phyloP scores from a whole-genome alignment of 805 yeast genomes.

The Maudiozyma serrabonitensis region DNA sequence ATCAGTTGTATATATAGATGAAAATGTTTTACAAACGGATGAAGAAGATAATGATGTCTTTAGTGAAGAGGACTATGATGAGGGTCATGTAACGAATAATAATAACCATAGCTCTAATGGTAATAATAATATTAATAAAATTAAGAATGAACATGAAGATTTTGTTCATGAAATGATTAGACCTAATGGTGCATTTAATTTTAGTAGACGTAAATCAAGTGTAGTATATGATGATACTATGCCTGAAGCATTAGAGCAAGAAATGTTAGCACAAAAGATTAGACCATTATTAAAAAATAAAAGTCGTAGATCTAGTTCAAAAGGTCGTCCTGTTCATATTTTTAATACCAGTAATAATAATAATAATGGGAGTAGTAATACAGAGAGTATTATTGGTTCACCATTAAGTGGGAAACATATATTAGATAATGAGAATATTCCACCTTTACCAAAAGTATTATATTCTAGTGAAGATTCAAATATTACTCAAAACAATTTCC shows the following conservation, averaged over 20 bases:
- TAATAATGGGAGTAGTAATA: slow-evolving; percentile 37
- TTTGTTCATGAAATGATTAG: not conserved
- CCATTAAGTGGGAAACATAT: not conserved
- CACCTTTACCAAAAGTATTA: slow-evolving; percentile 5
- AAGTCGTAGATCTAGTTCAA: slow-evolving; percentile 14
- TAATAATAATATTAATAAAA: not conserved
- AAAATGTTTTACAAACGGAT: slow-evolving; percentile 30
- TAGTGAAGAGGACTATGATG: slow-evolving; percentile 12
- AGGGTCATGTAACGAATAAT: slow-evolving; percentile 1
- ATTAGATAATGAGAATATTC: not conserved
- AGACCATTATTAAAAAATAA: slow-evolving; percentile 9
- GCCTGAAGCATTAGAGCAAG: slow-evolving; percentile 11
- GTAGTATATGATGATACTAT: slow-evolving; percentile 21
- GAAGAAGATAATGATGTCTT: slow-evolving; percentile 19
- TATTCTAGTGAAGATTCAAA: slow-evolving; percentile 1
- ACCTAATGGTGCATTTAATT: slow-evolving; percentile 2
- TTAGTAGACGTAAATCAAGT: slow-evolving; percentile 15
- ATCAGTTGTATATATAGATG: slow-evolving; percentile 29
- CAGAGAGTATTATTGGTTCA: not conserved
- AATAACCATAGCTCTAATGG: not conserved
- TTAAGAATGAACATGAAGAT: not conserved
- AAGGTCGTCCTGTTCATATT: not conserved
- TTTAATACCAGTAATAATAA: slow-evolving; percentile 39
- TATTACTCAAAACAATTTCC: not conserved
- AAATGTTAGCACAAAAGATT: slow-evolving; percentile 9